phyloP scores from a whole-genome alignment of 1,284 basidiomycete genomes.

The Mycena citricolor region DNA sequence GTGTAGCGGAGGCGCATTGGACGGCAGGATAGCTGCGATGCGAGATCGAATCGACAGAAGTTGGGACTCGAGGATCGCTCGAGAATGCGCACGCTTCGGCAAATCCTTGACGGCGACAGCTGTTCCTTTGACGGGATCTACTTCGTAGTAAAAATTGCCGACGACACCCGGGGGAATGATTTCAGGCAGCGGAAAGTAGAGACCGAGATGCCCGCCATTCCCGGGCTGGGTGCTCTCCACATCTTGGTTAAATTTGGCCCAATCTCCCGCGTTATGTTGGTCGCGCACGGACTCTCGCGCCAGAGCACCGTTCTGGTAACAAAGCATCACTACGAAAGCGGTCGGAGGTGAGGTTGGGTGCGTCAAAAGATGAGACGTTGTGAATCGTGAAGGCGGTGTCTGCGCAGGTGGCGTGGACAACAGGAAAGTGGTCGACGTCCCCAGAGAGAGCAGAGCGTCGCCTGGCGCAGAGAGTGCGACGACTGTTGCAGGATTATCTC shows the following conservation, averaged over 20 bases:
- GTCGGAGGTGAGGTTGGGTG: constrained; percentile 63
- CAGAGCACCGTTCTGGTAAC: constrained; percentile 83
- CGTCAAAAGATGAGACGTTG: constrained; percentile 71
- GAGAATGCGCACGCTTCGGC: constrained; percentile 57
- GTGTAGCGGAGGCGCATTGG: constrained; percentile 55
- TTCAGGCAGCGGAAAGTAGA: constrained; percentile 80
- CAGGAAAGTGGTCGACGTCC: constrained; percentile 87
- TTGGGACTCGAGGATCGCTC: constrained; percentile 87
- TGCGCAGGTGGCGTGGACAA: constrained; percentile 68
- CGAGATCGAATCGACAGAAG: constrained; percentile 77
- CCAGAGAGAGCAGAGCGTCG: constrained; percentile 87
- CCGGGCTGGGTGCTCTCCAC: constrained; percentile 60
- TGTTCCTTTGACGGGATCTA: constrained; percentile 18
- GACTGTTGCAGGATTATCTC: constrained; percentile 90
- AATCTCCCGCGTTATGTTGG: constrained; percentile 59
- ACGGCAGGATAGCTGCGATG: constrained; percentile 65
- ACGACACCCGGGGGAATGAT: constrained; percentile 78
- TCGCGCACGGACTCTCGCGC: constrained; percentile 82
- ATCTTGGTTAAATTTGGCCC: constrained; percentile 73
- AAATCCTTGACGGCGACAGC: constrained; percentile 37
- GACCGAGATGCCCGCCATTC: constrained; percentile 60
- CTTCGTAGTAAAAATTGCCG: constrained; percentile 64
- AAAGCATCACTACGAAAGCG: constrained; percentile 76
- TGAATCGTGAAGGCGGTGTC: constrained; percentile 65
- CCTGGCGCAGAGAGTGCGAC: constrained; percentile 77